These are phyloP conservation scores for Pelomyxa schiedti DNA, from an alignment of 78 protist genomes.

Conservation along the genomic window DNA sequence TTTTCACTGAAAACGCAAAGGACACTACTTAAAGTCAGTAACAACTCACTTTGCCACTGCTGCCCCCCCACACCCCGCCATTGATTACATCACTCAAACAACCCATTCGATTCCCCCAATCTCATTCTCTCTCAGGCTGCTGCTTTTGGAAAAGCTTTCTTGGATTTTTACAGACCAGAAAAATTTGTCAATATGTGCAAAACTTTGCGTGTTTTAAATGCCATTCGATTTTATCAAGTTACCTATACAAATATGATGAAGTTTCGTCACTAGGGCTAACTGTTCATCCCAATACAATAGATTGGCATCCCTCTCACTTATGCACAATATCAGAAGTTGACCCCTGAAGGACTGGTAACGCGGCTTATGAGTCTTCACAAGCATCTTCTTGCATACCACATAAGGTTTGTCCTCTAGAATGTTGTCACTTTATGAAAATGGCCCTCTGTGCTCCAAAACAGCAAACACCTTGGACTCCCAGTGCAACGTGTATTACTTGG, in stretches of 20 bases:
- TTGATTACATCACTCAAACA: background rate
- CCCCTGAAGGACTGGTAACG: conserved; percentile 44
- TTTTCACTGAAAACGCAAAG: conserved; percentile 26
- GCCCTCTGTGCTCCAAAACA: conserved; percentile 47
- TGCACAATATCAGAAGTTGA: conserved; percentile 41
- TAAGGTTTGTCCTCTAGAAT: conserved; percentile 16
- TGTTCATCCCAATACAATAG: no score
- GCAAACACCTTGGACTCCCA: conserved; percentile 4
- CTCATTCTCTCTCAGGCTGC: no score
- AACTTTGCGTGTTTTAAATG: conserved; percentile 54
- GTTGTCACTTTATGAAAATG: background rate
- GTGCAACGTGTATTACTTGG: conserved; percentile 22
- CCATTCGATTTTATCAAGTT: conserved; percentile 27
- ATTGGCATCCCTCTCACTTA: conserved; percentile 77
- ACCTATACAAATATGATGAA: background rate
- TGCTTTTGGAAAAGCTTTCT: conserved; percentile 49
- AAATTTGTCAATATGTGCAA: conserved; percentile 58
- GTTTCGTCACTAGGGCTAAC: conserved; percentile 32
- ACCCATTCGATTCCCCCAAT: background rate
- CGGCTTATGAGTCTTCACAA: conserved; percentile 49
- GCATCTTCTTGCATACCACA: conserved; percentile 68
- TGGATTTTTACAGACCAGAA: conserved; percentile 30
- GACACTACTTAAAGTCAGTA: conserved; percentile 20
- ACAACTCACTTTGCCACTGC: no score
- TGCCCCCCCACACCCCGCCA: no score